Evolutionary conservation across 1,284 basidiomycete genomes (phyloP), one percentile per base, ranked within the genome.

Genomic region (Sanghuangporus weigelae): DNA sequence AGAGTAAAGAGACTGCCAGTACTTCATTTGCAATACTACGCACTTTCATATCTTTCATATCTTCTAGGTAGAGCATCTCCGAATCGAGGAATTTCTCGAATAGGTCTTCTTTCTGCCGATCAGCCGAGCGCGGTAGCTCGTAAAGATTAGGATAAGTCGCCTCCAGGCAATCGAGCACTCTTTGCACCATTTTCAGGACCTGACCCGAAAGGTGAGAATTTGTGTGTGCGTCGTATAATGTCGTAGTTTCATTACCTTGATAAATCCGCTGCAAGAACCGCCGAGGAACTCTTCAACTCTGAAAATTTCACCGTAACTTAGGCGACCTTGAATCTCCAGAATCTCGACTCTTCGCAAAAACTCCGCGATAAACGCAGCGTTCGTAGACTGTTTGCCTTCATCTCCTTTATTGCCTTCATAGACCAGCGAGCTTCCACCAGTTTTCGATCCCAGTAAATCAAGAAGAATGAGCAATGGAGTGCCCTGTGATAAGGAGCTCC

Each of bases 251-350:
- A 71, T 26, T 65, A 77, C 76, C 70, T 75, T 78, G 16, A 72
- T 67, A 63, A 78, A 78, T 1, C 73, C 75, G 1, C 70, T 65
- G 66, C 66, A 71, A 12, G 72, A 70, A 2, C 72, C 74, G 58
- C 69, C 70, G 19, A 75, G 71, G 38, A 78, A 71, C 67, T 78
- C 77, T 21, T 77, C 72, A 56, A 71, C 66, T 59, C 72, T 71
- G 56, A 79, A 62, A 26, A 76, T 73, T 64, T 79, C 78, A 54
- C 77, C 77, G 64, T 73, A 77, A 2, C 73, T 66, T 3, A 78
- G 53, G 36, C 66, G 62, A 7, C 73, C 71, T 62, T 78, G 75
- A 14, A 71, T 59, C 66, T 78, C 76, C 12, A 78, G 65, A 7
- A 73, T 56, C 58, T 75, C 73, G 2, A 77, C 69, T 42, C 75